Percentiles rank a stretch among this genome's conserved stretches.
Conservation (phyloP, 1,284 basidiomycete genomes). For the Fomitiporia mediterranea region DNA sequence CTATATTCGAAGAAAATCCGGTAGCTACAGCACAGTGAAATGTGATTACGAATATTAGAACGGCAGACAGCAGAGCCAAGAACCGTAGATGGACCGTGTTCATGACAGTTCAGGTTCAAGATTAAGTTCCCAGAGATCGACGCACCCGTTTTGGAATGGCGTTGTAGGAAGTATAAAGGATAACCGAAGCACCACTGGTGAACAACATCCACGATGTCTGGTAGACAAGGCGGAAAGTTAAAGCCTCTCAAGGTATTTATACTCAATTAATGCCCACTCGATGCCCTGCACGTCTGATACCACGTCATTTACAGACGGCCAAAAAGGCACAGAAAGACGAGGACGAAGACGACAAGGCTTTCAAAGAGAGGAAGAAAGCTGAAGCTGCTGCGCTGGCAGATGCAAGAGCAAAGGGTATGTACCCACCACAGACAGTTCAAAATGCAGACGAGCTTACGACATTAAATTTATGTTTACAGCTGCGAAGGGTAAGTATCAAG, state of each 20-base stretch:
- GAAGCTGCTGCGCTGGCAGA: constrained; percentile 66
- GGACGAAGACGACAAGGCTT: constrained; percentile 63
- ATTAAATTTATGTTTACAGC: constrained; percentile 37
- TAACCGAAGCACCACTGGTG: background rate
- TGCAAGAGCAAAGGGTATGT: constrained; percentile 61
- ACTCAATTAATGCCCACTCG: background rate
- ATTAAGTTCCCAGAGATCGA: background rate
- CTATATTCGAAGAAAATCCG: background rate
- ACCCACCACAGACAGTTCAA: background rate
- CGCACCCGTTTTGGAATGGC: background rate
- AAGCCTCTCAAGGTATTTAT: constrained; percentile 64
- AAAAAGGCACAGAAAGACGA: constrained; percentile 75
- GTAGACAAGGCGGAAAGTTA: constrained; percentile 74
- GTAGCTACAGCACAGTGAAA: background rate
- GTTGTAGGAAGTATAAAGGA: background rate
- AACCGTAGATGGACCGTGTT: background rate
- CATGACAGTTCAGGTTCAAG: background rate
- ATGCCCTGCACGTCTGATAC: background rate
- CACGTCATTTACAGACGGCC: constrained; percentile 46
- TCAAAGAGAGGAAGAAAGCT: constrained; percentile 69
- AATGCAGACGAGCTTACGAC: background rate
- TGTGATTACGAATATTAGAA: background rate
- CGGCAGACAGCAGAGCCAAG: background rate
- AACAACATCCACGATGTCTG: constrained; percentile 44
- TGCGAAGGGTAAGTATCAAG: constrained; percentile 48